phyloP scores from a whole-genome alignment of 1,284 basidiomycete genomes.

The Wolfiporia cocos region DNA sequence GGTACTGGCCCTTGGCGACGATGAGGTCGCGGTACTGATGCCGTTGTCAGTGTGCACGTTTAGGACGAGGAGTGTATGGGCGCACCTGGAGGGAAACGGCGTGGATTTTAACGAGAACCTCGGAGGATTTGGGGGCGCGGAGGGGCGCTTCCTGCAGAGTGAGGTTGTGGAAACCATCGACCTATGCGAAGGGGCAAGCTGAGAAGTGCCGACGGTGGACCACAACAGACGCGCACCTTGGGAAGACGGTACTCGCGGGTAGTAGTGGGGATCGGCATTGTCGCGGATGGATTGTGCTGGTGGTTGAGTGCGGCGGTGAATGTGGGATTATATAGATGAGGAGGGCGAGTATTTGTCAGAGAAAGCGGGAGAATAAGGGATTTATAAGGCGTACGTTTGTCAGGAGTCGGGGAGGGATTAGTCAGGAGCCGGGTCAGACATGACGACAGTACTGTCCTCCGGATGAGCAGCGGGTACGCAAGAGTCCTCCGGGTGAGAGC shows the following conservation, averaged over 20 bases:
- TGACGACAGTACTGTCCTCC: too few relatives aligned
- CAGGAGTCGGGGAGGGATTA: not conserved
- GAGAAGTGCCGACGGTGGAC: not conserved
- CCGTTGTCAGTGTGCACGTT: not conserved
- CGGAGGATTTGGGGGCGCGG: constrained; percentile 27
- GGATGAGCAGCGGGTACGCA: too few relatives aligned
- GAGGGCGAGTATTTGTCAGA: not conserved
- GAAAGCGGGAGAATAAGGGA: not conserved
- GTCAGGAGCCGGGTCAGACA: not conserved
- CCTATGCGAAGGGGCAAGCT: constrained; percentile 12
- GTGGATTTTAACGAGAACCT: constrained; percentile 45
- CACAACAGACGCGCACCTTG: constrained; percentile 8
- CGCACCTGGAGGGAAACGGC: constrained; percentile 41
- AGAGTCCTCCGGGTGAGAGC: too few relatives aligned
- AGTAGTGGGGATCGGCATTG: constrained; percentile 18
- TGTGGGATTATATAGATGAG: not conserved
- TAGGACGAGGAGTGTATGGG: not conserved
- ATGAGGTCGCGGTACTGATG: constrained; percentile 38
- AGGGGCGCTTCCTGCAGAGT: constrained; percentile 26
- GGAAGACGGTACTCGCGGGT: constrained; percentile 29
- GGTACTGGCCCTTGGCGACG: constrained; percentile 30
- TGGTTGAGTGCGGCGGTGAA: not conserved
- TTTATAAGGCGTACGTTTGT: not conserved
- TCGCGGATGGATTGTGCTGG: not conserved
- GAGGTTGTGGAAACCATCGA: constrained; percentile 27